Conservation (phyloP, 192 early-diverging fungal genomes). For the Coemansia sp. region DNA sequence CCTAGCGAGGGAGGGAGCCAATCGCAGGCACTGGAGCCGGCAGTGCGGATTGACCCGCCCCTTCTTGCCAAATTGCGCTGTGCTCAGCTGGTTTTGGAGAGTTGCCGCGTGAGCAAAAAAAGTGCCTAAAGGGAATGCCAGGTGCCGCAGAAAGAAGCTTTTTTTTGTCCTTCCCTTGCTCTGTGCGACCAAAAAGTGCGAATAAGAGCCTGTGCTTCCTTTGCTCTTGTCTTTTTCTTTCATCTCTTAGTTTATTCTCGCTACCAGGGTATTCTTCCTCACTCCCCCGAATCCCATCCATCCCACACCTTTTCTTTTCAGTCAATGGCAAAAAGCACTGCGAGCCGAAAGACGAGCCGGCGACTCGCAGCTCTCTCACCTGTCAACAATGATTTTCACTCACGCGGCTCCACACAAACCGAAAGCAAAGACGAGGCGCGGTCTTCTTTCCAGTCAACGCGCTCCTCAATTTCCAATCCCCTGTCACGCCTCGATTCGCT, state of each 20-base stretch:
- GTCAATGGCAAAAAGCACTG: neutral
- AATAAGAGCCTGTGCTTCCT: no score
- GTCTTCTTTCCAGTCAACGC: constrained; percentile 17
- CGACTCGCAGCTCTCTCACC: constrained; percentile 1
- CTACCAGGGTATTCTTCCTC: neutral
- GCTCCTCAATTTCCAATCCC: constrained; percentile 8
- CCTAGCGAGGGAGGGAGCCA: neutral
- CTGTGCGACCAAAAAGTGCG: no score
- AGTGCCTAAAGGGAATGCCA: neutral
- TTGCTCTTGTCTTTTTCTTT: constrained; percentile 6
- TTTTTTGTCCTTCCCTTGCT: no score
- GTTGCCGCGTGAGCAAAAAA: neutral
- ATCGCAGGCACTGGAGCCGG: neutral
- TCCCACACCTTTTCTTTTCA: neutral
- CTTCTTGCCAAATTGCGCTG: neutral
- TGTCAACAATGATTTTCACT: neutral
- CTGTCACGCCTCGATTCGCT: constrained; percentile 24
- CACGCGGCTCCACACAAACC: neutral
- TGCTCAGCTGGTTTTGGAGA: neutral
- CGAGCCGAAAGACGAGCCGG: constrained; percentile 3
- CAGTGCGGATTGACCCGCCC: neutral
- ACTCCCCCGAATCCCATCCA: neutral
- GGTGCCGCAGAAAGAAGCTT: neutral
- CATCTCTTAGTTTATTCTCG: neutral
- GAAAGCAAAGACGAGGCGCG: constrained; percentile 3